Percentiles rank a stretch among this genome's conserved stretches.
phyloP scores from a whole-genome alignment of 73 alveolate species.

The Paramecium caudatum region DNA sequence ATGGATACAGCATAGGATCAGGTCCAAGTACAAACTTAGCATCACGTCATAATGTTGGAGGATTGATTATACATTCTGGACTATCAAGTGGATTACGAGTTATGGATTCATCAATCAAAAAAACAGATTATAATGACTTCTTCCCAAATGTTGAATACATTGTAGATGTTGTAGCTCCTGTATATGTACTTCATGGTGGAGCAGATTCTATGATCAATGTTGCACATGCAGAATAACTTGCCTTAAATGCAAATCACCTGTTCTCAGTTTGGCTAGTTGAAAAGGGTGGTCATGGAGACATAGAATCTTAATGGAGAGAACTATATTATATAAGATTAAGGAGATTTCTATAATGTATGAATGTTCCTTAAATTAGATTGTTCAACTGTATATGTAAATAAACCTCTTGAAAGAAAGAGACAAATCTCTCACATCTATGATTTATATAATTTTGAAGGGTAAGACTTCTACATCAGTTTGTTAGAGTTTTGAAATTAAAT shows the following conservation, averaged over 20 bases:
- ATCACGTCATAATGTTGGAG: constrained; percentile 68
- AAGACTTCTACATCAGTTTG: not conserved
- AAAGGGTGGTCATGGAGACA: constrained; percentile 61
- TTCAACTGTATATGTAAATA: not conserved
- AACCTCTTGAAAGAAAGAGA: not conserved
- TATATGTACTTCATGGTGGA: constrained; percentile 71
- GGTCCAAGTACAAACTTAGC: constrained; percentile 77
- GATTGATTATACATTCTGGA: constrained; percentile 72
- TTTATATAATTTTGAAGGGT: not conserved
- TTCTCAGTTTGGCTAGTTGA: constrained; percentile 66
- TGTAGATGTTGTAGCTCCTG: constrained; percentile 52
- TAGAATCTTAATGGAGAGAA: constrained; percentile 34
- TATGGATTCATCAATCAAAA: constrained; percentile 27
- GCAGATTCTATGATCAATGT: constrained; percentile 69
- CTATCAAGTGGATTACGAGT: constrained; percentile 73
- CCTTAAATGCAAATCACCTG: not conserved
- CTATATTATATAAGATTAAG: constrained; percentile 6
- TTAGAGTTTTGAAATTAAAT: constrained; percentile 14
- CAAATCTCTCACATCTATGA: not conserved
- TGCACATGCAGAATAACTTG: constrained; percentile 66
- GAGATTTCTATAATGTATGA: constrained; percentile 20
- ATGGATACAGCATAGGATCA: constrained; percentile 74
- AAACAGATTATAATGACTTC: constrained; percentile 44
- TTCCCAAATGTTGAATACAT: constrained; percentile 69
- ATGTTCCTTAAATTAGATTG: not conserved